phyloP scores from a whole-genome alignment of 345 rosid genomes.

The Pugionium cornutum region DNA sequence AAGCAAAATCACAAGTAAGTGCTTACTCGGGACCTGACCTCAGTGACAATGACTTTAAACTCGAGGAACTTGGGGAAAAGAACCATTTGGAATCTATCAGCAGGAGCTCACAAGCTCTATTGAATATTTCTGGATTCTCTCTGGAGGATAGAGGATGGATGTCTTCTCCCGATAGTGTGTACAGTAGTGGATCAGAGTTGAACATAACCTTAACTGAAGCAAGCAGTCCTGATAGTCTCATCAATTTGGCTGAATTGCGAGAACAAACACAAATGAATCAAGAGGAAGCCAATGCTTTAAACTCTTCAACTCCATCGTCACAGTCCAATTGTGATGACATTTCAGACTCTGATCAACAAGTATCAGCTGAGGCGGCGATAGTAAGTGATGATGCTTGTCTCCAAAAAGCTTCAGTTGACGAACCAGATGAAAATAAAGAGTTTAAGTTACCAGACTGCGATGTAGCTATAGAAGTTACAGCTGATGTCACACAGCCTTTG shows the following conservation, averaged over 20 bases:
- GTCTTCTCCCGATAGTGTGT: conserved; percentile 80
- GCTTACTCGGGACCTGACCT: conserved; percentile 55
- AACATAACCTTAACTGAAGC: conserved; percentile 45
- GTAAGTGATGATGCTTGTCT: conserved; percentile 37
- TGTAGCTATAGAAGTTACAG: conserved; percentile 39
- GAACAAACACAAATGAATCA: conserved; percentile 36
- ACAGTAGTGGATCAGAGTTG: conserved; percentile 57
- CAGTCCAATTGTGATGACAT: conserved; percentile 42
- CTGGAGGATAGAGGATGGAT: conserved; percentile 69
- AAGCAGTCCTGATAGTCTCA: conserved; percentile 44
- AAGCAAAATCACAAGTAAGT: conserved; percentile 57
- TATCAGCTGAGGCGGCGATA: conserved; percentile 29
- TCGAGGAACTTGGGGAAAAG: conserved; percentile 48
- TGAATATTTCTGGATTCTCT: conserved; percentile 42
- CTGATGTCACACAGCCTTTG: conserved; percentile 42
- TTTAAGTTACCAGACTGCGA: conserved; percentile 29
- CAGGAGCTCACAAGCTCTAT: conserved; percentile 46
- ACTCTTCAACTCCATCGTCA: conserved; percentile 43
- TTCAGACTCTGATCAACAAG: conserved; percentile 29
- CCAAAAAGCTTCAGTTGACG: conserved; percentile 30
- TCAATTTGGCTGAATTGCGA: conserved; percentile 41
- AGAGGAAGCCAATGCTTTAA: conserved; percentile 25
- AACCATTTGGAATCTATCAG: conserved; percentile 47
- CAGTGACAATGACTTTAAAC: conserved; percentile 46
- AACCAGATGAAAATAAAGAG: conserved; percentile 36